Conservation (phyloP, 176 grass and related monocot species). For the Aechmea fasciata region DNA sequence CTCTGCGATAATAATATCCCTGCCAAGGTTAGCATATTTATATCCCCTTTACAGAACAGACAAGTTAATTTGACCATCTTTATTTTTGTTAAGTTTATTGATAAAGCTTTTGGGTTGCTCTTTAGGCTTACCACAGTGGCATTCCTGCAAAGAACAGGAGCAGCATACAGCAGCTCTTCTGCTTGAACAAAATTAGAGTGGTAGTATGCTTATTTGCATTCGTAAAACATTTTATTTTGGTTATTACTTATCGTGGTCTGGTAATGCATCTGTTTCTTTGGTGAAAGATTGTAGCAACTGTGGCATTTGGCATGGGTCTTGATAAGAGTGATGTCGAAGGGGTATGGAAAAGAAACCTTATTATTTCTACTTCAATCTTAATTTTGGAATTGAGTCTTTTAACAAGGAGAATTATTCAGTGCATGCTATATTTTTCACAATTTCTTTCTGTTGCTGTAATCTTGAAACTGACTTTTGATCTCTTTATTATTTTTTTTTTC, state of each 20-base stretch:
- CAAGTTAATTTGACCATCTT: not conserved
- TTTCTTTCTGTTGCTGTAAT: slow-evolving; percentile 11
- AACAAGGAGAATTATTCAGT: slow-evolving; percentile 9
- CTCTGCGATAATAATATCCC: slow-evolving; percentile 77
- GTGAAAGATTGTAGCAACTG: slow-evolving; percentile 78
- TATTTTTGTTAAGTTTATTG: no score
- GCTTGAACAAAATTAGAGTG: slow-evolving; percentile 91
- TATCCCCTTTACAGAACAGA: slow-evolving; percentile 11
- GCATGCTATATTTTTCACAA: not conserved
- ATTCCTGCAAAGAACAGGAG: slow-evolving; percentile 74
- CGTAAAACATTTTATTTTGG: not conserved
- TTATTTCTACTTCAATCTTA: not conserved
- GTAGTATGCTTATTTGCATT: slow-evolving; percentile 36
- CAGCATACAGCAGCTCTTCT: slow-evolving; percentile 68
- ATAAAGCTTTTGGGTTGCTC: not conserved
- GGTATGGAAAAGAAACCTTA: slow-evolving; percentile 34
- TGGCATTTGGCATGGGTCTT: slow-evolving; percentile 97
- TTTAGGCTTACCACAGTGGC: slow-evolving; percentile 82
- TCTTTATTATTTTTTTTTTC: slow-evolving; percentile 17
- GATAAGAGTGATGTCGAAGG: slow-evolving; percentile 97
- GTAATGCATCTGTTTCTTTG: not conserved
- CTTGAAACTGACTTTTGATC: slow-evolving; percentile 24
- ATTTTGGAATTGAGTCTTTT: not conserved
- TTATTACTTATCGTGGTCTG: slow-evolving; percentile 14
- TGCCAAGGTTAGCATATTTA: slow-evolving; percentile 49